phyloP scores from a whole-genome alignment of 2,329 filamentous ascomycete genomes.

The Aspergillus eucalypticola region DNA sequence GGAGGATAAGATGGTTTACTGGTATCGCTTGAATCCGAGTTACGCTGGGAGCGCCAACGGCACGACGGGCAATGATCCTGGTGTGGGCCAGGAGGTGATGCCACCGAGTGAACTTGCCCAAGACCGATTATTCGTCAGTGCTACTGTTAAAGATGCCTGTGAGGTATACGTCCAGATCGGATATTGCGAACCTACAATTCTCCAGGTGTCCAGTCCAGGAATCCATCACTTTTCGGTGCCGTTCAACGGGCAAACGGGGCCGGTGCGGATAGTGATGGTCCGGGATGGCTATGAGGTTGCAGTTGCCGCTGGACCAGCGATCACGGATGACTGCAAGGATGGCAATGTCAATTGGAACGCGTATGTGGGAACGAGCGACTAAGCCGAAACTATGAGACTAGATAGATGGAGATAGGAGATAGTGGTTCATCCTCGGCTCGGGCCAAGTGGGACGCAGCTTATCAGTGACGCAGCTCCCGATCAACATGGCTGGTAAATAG shows the following conservation, averaged over 20 bases:
- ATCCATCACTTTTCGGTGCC: conserved; percentile 36
- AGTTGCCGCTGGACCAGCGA: conserved; percentile 29
- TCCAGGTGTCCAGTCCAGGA: conserved; percentile 25
- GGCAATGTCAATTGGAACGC: conserved; percentile 40
- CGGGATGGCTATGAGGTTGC: conserved; percentile 26
- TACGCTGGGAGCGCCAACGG: conserved; percentile 30
- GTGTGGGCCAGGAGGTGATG: conserved; percentile 29
- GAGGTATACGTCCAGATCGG: conserved; percentile 34
- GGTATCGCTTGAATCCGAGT: conserved; percentile 38
- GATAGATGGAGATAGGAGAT: too few species aligned
- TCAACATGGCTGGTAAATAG: background rate
- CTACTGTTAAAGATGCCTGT: conserved; percentile 28
- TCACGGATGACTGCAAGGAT: conserved; percentile 29
- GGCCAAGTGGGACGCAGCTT: background rate
- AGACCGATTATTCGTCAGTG: conserved; percentile 36
- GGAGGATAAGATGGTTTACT: conserved; percentile 35
- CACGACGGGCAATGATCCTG: conserved; percentile 38
- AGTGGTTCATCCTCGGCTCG: background rate
- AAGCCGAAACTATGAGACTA: background rate
- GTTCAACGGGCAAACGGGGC: conserved; percentile 32
- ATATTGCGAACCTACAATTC: conserved; percentile 17
- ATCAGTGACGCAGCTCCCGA: background rate
- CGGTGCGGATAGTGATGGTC: conserved; percentile 29
- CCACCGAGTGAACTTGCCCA: conserved; percentile 30
- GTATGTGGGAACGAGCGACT: conserved; percentile 35